These are phyloP conservation scores for Aspergillus phoenicis DNA, from an alignment of 2,329 filamentous ascomycete genomes.

Conservation along the genomic window DNA sequence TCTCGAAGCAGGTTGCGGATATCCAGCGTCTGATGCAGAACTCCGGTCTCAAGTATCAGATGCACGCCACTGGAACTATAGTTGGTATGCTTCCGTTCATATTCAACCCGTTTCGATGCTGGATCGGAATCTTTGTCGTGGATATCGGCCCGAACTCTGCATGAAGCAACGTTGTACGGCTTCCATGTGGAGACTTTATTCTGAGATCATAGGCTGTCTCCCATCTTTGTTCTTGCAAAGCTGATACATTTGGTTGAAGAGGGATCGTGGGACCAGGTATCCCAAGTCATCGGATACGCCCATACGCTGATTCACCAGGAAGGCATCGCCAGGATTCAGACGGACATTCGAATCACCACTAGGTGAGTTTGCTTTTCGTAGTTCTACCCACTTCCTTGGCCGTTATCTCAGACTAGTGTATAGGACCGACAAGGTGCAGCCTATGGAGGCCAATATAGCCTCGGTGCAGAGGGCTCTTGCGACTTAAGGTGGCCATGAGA, in stretches of 20 bases:
- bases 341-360: conserved; percentile 78
- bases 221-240: neutral
- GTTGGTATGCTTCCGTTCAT: conserved; percentile 60
- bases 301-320: conserved; percentile 72
- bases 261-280: conserved; percentile 83
- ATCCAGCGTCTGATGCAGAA: conserved; percentile 78
- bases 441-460: conserved; percentile 51
- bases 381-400: conserved; percentile 1
- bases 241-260: conserved; percentile 54
- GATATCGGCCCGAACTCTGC: neutral
- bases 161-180: neutral
- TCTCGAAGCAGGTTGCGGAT: conserved; percentile 77
- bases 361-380: conserved; percentile 50
- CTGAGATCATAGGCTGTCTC: too few species aligned
- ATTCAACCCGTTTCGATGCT: neutral
- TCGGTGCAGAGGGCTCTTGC: conserved; percentile 9
- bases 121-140: neutral
- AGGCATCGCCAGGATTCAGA: conserved; percentile 78
- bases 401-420: neutral
- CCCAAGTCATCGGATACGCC: conserved; percentile 75
- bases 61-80: conserved; percentile 89
- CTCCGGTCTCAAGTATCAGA: conserved; percentile 74
- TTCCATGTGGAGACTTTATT: neutral
- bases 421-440: conserved; percentile 79
- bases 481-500: neutral